Percentiles rank a stretch among this genome's conserved stretches.
phyloP scores from a whole-genome alignment of 177 flowering plant genomes.

The Vitis hybrid region DNA sequence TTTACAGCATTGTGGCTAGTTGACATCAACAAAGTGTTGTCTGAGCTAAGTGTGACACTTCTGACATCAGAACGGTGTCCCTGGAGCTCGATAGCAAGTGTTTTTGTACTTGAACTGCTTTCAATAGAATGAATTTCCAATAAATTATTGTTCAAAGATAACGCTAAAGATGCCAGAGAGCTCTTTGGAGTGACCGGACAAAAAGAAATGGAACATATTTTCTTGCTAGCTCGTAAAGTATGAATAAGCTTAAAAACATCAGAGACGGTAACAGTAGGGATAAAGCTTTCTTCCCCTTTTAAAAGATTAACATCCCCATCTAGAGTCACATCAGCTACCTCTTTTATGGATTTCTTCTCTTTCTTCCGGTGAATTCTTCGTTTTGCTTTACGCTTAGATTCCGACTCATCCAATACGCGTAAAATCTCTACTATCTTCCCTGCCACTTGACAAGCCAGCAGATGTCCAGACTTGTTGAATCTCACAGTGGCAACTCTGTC shows the following conservation, averaged over 20 bases:
- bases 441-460: constrained; percentile 96
- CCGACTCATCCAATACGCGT: constrained; percentile 69
- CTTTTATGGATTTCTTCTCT: constrained; percentile 66
- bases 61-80: constrained; percentile 93
- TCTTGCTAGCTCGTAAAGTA: constrained; percentile 68
- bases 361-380: constrained; percentile 73
- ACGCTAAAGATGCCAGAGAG: constrained; percentile 63
- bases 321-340: constrained; percentile 36
- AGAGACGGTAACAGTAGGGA: constrained; percentile 40
- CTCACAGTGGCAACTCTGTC: constrained; percentile 85
- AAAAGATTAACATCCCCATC: constrained; percentile 36
- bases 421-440: constrained; percentile 84
- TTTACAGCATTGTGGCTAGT: constrained; percentile 88
- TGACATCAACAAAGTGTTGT: constrained; percentile 83
- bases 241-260: constrained; percentile 87
- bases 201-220: constrained; percentile 83
- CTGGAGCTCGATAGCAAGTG: constrained; percentile 66
- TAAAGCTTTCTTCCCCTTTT: constrained; percentile 30
- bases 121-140: constrained; percentile 74
- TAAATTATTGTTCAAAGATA: constrained; percentile 81
- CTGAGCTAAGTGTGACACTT: constrained; percentile 91
- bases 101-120: constrained; percentile 40
- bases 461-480: constrained; percentile 74
- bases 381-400: constrained; percentile 85
- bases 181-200: constrained; percentile 60